Evolutionary conservation across 306 rosid species (phyloP), one percentile per base, ranked within the genome.

Genomic region (Trifolium fragiferum): DNA sequence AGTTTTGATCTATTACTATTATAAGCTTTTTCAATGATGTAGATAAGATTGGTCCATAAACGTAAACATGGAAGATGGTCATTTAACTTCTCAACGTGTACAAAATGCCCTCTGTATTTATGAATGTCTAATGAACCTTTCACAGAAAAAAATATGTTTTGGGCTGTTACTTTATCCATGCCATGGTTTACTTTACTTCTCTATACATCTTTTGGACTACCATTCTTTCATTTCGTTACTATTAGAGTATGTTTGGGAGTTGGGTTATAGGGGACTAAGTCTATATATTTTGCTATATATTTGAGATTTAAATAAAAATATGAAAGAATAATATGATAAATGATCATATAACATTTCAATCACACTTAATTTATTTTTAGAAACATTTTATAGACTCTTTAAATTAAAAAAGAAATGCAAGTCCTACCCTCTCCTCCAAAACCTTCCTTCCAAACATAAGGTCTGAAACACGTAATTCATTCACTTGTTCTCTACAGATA

Each of bases 401-500:
- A 37, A 37, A 7, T 37, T 37, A 1, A 37, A 37, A 8, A 37
- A 37, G 40, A 37, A 7, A 37, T 37, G 8, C 8, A 37, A 37
- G 40, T 37, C 40, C 10, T 37, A 0, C 40, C 40, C 40, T 37
- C 40, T 37, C 40, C 10, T 37, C 10, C 10, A 37, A 37, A 7
- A 37, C 40, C 40, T 7, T 37, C 40, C 40, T 8, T 7, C 40
- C 40, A 37, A 37, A 37, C 10, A 37, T 37, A 63, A 55, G 55
- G 27, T 66, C 38, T 35, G 10, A 16, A 75, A n/a, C 16, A 75
- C 53, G 10, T 71, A 18, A 43, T 74, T 61, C 78, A 78, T 67
- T 83, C 50, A 50, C 76, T 49, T 72, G 19, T 72, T 76, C 76
- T 71, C 50, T 73, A 37, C 84, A 94, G 98, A 94, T 82, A 94